These are phyloP conservation scores for Diplocarpon rosae DNA, from an alignment of 2,329 filamentous ascomycete genomes.

Conservation along the genomic window DNA sequence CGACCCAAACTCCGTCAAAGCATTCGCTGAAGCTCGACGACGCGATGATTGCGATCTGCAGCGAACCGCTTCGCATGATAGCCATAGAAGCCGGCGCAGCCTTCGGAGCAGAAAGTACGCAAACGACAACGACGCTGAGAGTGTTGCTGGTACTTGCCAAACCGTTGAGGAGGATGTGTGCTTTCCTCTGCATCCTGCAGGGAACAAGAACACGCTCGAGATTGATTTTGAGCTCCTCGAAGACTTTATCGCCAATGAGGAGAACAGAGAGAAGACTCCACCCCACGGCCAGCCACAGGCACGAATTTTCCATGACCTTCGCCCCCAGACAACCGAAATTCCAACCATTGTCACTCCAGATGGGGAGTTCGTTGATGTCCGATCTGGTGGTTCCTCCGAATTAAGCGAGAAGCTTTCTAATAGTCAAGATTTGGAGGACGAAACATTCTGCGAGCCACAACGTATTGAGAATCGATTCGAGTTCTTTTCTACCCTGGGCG, in stretches of 20 bases:
- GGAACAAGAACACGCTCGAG: constrained; percentile 68
- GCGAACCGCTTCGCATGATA: constrained; percentile 59
- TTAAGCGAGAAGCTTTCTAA: constrained; percentile 36
- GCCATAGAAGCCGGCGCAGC: constrained; percentile 46
- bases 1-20: constrained; percentile 80
- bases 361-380: constrained; percentile 46
- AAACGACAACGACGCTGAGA: constrained; percentile 50
- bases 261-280: constrained; percentile 34
- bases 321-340: constrained; percentile 13
- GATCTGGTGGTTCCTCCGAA: constrained; percentile 34
- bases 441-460: constrained; percentile 9
- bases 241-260: constrained; percentile 66
- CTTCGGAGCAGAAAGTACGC: constrained; percentile 47
- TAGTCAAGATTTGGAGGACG: constrained; percentile 11
- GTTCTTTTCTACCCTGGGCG: constrained; percentile 92
- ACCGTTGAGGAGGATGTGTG: constrained; percentile 81
- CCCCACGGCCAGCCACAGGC: constrained; percentile 24
- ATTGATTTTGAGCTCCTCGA: constrained; percentile 93
- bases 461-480: constrained; percentile 59
- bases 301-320: constrained; percentile 26
- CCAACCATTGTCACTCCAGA: constrained; percentile 33
- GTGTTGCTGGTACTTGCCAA: constrained; percentile 51
- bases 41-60: constrained; percentile 56
- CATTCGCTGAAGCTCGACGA: constrained; percentile 79
- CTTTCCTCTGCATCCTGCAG: constrained; percentile 58